Conservation (phyloP, 371 early-diverging fungal genomes). For the Mucor circinelloides region DNA sequence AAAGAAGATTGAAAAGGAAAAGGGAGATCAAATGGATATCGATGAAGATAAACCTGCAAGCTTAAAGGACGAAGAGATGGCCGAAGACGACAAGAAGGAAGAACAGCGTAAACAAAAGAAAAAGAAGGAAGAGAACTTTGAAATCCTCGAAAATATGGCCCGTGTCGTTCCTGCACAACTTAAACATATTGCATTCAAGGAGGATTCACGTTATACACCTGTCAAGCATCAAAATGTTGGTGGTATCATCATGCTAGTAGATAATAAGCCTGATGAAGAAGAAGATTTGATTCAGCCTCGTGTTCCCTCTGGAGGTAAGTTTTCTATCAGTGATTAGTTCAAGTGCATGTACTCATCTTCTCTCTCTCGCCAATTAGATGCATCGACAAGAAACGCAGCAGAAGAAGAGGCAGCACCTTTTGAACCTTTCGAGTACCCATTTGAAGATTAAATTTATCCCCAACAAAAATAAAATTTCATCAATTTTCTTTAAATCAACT, state of each 20-base stretch:
- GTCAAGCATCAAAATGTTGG: slow-evolving; percentile 79
- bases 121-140: slow-evolving; percentile 73
- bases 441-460: slow-evolving; percentile 53
- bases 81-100: slow-evolving; percentile 40
- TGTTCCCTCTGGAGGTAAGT: slow-evolving; percentile 54
- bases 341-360: background rate
- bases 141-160: slow-evolving; percentile 83
- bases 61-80: slow-evolving; percentile 50
- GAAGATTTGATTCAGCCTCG: slow-evolving; percentile 65
- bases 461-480: background rate
- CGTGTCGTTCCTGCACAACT: slow-evolving; percentile 90
- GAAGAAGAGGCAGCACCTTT: slow-evolving; percentile 80
- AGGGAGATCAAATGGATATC: slow-evolving; percentile 57
- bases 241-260: slow-evolving; percentile 79
- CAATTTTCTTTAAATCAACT: background rate
- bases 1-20: slow-evolving; percentile 81
- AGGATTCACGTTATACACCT: slow-evolving; percentile 84
- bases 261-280: slow-evolving; percentile 61
- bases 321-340: background rate
- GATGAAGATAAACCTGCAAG: slow-evolving; percentile 50
- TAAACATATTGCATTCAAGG: slow-evolving; percentile 82
- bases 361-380: slow-evolving; percentile 23
- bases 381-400: slow-evolving; percentile 39
- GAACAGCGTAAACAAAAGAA: slow-evolving; percentile 50
- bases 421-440: slow-evolving; percentile 88